phyloP scores from a whole-genome alignment of 2,329 filamentous ascomycete species.

The Colletotrichum tropicicola region DNA sequence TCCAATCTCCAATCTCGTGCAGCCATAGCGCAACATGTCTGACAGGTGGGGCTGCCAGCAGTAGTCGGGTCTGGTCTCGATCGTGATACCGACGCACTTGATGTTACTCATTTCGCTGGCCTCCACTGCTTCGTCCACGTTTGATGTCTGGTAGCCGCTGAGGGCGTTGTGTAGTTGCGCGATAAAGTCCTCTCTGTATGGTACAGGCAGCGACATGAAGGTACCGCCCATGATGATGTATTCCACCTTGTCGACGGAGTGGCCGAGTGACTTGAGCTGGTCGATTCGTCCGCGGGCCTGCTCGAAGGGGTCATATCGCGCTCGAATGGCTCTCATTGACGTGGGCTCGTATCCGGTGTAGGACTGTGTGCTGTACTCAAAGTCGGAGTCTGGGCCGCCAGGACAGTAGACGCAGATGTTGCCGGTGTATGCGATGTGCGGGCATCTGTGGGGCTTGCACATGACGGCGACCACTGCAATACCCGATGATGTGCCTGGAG shows the following conservation, averaged over 20 bases:
- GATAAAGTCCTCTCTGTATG: constrained; percentile 93
- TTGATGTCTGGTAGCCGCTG: constrained; percentile 92
- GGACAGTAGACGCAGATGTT: constrained; percentile 99
- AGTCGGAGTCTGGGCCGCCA: constrained; percentile 96
- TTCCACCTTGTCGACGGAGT: constrained; percentile 98
- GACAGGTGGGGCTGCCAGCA: constrained; percentile 95
- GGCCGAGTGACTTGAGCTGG: constrained; percentile 93
- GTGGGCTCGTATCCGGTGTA: constrained; percentile 99
- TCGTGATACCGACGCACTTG: constrained; percentile 98
- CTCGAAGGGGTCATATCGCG: constrained; percentile 97
- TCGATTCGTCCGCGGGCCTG: constrained; percentile 96
- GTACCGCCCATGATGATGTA: constrained; percentile 99
- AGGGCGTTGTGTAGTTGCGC: constrained; percentile 96
- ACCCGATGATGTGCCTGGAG: constrained; percentile 84
- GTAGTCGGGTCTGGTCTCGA: constrained; percentile 97
- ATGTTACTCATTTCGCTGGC: constrained; percentile 96
- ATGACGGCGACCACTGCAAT: constrained; percentile 99
- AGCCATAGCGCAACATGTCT: constrained; percentile 97
- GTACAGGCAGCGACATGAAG: constrained; percentile 94
- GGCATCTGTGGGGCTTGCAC: constrained; percentile 98
- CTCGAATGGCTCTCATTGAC: constrained; percentile 97
- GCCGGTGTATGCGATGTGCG: constrained; percentile 97
- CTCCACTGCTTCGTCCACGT: constrained; percentile 94
- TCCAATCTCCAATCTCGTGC: constrained; percentile 91
- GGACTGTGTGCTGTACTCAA: constrained; percentile 98